These are phyloP conservation scores for Ceratocystis colombiana DNA, from an alignment of 2,329 filamentous ascomycete species.

Conservation along the genomic window DNA sequence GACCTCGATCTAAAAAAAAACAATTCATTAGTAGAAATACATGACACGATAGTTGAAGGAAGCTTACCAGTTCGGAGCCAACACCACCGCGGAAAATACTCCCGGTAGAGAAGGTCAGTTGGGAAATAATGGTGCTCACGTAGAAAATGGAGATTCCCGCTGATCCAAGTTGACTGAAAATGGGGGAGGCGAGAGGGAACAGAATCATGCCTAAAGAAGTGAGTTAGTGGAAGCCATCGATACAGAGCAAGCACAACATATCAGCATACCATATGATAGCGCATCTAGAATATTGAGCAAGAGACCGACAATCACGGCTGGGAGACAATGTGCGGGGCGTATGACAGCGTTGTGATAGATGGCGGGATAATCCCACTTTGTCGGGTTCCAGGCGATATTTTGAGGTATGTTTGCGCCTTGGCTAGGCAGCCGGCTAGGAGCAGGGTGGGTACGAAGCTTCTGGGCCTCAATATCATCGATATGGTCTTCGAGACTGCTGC, in stretches of 20 bases:
- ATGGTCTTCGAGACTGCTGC: conserved; percentile 9
- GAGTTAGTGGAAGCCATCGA: not conserved
- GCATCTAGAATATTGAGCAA: conserved; percentile 91
- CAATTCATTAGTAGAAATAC: not conserved
- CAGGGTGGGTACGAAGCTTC: not conserved
- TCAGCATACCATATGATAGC: conserved; percentile 66
- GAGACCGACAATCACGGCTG: conserved; percentile 78
- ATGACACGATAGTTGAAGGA: not conserved
- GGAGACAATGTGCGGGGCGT: conserved; percentile 60
- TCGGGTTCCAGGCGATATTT: conserved; percentile 43
- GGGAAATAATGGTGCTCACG: conserved; percentile 89
- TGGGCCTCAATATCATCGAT: conserved; percentile 12
- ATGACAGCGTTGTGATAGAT: conserved; percentile 57
- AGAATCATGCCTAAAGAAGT: conserved; percentile 64
- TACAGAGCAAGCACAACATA: conserved; percentile 2
- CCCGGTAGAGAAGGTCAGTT: conserved; percentile 76
- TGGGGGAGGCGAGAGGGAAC: conserved; percentile 77
- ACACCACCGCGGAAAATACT: conserved; percentile 86
- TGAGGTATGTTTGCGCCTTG: conserved; percentile 8
- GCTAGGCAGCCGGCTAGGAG: conserved; percentile 9
- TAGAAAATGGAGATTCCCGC: conserved; percentile 99
- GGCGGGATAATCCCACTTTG: conserved; percentile 58
- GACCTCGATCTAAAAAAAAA: conserved; percentile 63
- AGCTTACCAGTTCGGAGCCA: conserved; percentile 75
- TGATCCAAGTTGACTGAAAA: conserved; percentile 77